Evolutionary conservation across 2,329 filamentous ascomycete species (phyloP), one percentile per base, ranked within the genome.

Genomic region (Neodidymelliopsis sp.): DNA sequence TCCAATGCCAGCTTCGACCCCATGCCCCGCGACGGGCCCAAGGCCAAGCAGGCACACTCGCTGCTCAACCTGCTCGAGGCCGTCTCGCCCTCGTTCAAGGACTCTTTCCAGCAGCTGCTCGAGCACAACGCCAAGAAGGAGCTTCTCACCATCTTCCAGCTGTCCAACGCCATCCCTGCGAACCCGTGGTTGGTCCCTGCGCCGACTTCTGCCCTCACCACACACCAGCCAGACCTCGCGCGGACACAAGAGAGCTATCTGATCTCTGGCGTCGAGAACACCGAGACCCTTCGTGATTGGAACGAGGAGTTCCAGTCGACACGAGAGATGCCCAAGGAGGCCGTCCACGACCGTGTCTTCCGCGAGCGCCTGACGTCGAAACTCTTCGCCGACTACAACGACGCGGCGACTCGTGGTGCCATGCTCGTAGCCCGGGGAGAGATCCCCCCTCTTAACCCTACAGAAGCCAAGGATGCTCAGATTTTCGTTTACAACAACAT

Each of bases 401-500:
- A 99, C 70, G 93, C 94, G 35, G 94, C 95, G 46, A 89, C 91
- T 29, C 86, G 91, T 54, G 94, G 94, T 54, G 93, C 94, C 23
- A 89, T 97, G 34, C 80, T 97, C 60, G 93, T 99, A 43, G 93
- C 92, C 18, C 84, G 90, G 48, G 94, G 94, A 43, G 94, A 99
- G 73, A 89, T 99, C 56, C 87, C 91, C 15, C 91, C 94, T 6
- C 77, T 99, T 44, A 99, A 99, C 77, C 95, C 94, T 6, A 97
- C 93, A 0, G 94, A 99, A 76, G 86, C 82, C 56, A 85, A 83
- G 60, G 93, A 99, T 72, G 94, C 94, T 4, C 94, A 99, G 73
- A 99, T 99, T 59, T 99, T 96, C 67, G 93, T 99, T 18, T 97
- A 97, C 80, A 97, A 97, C 81, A 99, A 99, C 75, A 91, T 99